These are phyloP conservation scores for Daldinia grandis DNA, from an alignment of 495 filamentous ascomycete species.

Conservation along the genomic window DNA sequence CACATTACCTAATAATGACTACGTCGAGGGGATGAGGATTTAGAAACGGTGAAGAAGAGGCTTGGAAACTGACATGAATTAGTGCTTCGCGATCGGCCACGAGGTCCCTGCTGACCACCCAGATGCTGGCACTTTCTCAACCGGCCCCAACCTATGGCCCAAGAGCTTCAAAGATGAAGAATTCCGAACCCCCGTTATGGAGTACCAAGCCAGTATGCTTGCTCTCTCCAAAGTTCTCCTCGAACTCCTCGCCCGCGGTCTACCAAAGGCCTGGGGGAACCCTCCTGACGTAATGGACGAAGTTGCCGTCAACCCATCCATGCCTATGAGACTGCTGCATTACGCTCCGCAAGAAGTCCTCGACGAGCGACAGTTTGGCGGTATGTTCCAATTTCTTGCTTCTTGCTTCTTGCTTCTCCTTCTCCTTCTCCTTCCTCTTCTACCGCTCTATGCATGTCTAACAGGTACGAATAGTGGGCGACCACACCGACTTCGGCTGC, in stretches of 20 bases:
- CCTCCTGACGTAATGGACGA: conserved; percentile 49
- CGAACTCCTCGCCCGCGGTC: conserved; percentile 51
- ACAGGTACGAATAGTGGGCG: conserved; percentile 37
- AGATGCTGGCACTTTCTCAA: conserved; percentile 51
- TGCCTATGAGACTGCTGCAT: conserved; percentile 55
- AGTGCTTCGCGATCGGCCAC: conserved; percentile 57
- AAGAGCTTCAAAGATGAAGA: conserved; percentile 51
- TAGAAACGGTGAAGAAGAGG: neutral
- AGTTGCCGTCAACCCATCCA: conserved; percentile 56
- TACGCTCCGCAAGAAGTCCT: conserved; percentile 49
- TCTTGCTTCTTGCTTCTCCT: too few relatives aligned
- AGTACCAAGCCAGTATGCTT: conserved; percentile 54
- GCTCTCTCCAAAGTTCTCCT: conserved; percentile 48
- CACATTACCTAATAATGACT: neutral
- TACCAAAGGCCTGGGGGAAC: conserved; percentile 53
- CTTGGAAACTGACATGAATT: conserved; percentile 6
- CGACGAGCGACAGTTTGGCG: conserved; percentile 54
- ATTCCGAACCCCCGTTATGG: conserved; percentile 58
- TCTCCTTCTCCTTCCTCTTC: too few relatives aligned
- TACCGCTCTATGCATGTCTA: conserved; percentile 5
- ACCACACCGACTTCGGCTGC: conserved; percentile 50
- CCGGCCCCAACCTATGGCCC: conserved; percentile 62
- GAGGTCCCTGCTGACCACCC: conserved; percentile 58
- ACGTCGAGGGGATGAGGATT: neutral
- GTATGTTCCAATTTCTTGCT: conserved; percentile 14